Percentiles rank a stretch among this genome's conserved stretches.
phyloP scores from a whole-genome alignment of 2,329 filamentous ascomycete species.

The Exophiala lecanii-corni region DNA sequence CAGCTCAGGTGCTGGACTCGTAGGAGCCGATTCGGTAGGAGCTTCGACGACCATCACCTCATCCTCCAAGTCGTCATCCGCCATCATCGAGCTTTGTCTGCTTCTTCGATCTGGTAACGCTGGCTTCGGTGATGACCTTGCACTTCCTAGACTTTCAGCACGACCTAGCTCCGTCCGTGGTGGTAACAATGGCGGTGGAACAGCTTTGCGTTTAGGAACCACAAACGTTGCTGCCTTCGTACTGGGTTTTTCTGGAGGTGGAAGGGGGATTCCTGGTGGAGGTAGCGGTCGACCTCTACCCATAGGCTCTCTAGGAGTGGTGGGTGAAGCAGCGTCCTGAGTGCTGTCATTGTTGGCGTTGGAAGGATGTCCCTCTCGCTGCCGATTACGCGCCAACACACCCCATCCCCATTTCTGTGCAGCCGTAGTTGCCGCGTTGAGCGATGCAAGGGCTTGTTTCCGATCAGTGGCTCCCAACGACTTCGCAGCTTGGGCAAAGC shows the following conservation, averaged over 20 bases:
- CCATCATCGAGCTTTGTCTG: constrained; percentile 34
- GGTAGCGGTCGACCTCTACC: constrained; percentile 77
- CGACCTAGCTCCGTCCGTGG: constrained; percentile 28
- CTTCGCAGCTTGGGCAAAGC: constrained; percentile 20
- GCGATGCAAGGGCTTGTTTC: constrained; percentile 38
- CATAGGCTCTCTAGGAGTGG: constrained; percentile 63
- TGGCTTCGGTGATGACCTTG: constrained; percentile 27
- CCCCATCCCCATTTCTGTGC: constrained; percentile 58
- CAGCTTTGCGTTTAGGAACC: constrained; percentile 62
- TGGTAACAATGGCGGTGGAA: constrained; percentile 41
- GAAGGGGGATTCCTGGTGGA: constrained; percentile 73
- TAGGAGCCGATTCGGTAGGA: constrained; percentile 58
- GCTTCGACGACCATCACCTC: constrained; percentile 63
- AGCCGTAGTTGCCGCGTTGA: constrained; percentile 50
- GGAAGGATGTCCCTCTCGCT: constrained; percentile 30
- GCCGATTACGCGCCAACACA: constrained; percentile 40
- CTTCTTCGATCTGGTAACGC: constrained; percentile 44
- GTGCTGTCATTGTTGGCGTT: constrained; percentile 39
- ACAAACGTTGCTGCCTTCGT: constrained; percentile 51
- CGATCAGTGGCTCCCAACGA: constrained; percentile 32
- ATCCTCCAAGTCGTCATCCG: constrained; percentile 32
- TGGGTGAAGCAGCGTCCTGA: constrained; percentile 28
- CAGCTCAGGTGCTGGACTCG: constrained; percentile 44
- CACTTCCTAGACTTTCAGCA: constrained; percentile 11
- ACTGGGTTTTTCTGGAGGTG: constrained; percentile 57